Evolutionary conservation across 1,284 basidiomycete genomes (phyloP).

Genomic region (Pascua guehoae): DNA sequence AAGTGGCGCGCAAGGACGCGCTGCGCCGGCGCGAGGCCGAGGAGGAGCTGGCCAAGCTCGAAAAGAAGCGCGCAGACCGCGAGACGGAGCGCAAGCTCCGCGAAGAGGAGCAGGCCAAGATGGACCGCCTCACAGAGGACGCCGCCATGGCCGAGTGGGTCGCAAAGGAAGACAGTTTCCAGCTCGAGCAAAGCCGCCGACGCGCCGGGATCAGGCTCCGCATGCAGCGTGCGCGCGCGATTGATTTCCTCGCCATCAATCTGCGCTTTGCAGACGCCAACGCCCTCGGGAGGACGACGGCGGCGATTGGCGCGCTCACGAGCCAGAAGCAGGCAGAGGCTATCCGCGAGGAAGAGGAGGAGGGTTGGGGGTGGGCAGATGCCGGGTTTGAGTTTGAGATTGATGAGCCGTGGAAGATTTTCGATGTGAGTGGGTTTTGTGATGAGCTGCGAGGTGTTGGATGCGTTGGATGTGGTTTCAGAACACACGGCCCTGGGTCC

Average conservation of each 20-base stretch:
- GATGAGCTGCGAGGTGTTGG: neutral
- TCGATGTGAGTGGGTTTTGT: constrained; percentile 63
- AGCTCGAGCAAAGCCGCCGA: constrained; percentile 86
- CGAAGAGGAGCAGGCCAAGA: constrained; percentile 86
- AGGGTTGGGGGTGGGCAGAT: constrained; percentile 65
- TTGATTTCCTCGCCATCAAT: constrained; percentile 91
- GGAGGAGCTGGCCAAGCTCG: constrained; percentile 89
- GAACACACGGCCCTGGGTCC: too few species aligned
- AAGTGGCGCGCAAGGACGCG: constrained; percentile 76
- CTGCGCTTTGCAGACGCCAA: constrained; percentile 70
- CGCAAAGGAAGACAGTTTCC: constrained; percentile 94
- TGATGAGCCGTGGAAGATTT: constrained; percentile 95
- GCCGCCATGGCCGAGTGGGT: constrained; percentile 98
- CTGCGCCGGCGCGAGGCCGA: constrained; percentile 81
- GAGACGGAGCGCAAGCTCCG: constrained; percentile 81
- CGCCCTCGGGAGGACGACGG: constrained; percentile 48
- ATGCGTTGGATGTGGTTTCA: too few species aligned
- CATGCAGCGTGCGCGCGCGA: constrained; percentile 92
- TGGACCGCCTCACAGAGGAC: constrained; percentile 85
- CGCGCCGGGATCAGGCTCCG: constrained; percentile 90
- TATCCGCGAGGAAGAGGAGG: constrained; percentile 60
- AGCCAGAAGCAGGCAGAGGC: constrained; percentile 33
- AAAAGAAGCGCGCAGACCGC: constrained; percentile 81
- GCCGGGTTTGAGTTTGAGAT: constrained; percentile 94
- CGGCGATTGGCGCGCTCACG: constrained; percentile 37